Conservation (phyloP, 495 filamentous ascomycete species). For the Penicillium soppii region DNA sequence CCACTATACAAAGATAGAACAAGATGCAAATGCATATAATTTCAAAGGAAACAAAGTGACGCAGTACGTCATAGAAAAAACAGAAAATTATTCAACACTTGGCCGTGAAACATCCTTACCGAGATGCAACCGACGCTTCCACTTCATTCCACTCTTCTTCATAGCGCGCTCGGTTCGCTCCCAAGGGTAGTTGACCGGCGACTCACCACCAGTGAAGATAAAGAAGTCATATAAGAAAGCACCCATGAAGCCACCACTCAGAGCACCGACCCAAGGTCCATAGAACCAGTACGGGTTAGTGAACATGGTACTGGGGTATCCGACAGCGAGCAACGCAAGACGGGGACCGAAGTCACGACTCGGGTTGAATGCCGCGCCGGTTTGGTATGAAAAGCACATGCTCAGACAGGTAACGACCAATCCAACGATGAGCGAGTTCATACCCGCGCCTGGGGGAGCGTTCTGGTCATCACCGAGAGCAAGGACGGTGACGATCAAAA, state of each 20-base stretch:
- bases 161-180: slow-evolving; percentile 35
- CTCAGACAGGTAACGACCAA: slow-evolving; percentile 42
- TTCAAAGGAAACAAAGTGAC: background rate
- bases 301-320: slow-evolving; percentile 42
- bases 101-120: background rate
- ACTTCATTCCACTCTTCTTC: slow-evolving; percentile 35
- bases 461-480: slow-evolving; percentile 57
- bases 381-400: slow-evolving; percentile 48
- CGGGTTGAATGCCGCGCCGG: slow-evolving; percentile 49
- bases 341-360: slow-evolving; percentile 54
- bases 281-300: slow-evolving; percentile 51
- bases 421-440: slow-evolving; percentile 50
- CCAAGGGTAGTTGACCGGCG: slow-evolving; percentile 50
- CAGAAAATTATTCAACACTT: background rate
- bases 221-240: slow-evolving; percentile 53
- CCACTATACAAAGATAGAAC: background rate
- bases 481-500: slow-evolving; percentile 46
- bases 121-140: slow-evolving; percentile 25
- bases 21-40: background rate
- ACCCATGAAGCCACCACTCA: slow-evolving; percentile 45
- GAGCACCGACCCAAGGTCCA: slow-evolving; percentile 47
- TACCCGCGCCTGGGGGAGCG: slow-evolving; percentile 53
- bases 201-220: slow-evolving; percentile 54
- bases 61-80: background rate
- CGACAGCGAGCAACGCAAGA: slow-evolving; percentile 38